Percentiles rank a stretch among this genome's conserved stretches.
These are phyloP conservation scores for Xylariaceae sp. DNA, from an alignment of 2,329 filamentous ascomycete species.

Conservation along the genomic window DNA sequence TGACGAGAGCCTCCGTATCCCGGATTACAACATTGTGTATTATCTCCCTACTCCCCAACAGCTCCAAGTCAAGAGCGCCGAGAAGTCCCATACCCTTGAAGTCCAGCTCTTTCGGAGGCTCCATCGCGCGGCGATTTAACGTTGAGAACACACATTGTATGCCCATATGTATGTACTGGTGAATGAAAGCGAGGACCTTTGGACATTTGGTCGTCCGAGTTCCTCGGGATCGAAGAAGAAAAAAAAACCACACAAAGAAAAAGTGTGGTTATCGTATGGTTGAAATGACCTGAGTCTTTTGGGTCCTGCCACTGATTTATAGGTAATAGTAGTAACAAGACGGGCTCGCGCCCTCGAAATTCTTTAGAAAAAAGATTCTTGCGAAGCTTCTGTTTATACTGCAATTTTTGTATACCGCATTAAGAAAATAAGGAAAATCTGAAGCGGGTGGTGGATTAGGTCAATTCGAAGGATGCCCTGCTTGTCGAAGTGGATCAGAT, in stretches of 20 bases:
- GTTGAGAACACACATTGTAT: background rate
- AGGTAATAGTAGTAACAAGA: conserved; percentile 3
- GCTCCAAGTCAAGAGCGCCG: background rate
- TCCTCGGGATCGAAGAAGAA: too few species aligned
- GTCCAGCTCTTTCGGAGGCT: background rate
- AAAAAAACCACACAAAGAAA: too few species aligned
- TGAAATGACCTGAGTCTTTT: background rate
- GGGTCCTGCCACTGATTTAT: conserved; percentile 6
- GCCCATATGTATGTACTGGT: background rate
- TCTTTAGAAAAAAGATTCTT: conserved; percentile 11
- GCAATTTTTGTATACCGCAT: background rate
- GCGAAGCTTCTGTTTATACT: conserved; percentile 6
- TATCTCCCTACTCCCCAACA: background rate
- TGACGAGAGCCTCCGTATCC: background rate
- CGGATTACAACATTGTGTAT: background rate
- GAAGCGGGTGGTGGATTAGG: background rate
- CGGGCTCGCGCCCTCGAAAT: conserved; percentile 16
- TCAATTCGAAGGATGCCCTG: background rate
- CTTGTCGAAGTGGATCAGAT: conserved; percentile 33
- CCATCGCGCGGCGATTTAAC: conserved; percentile 4
- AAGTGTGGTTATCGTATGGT: background rate
- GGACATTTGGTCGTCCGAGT: too few species aligned
- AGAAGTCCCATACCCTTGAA: background rate
- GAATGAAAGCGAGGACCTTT: too few species aligned
- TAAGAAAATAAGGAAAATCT: conserved; percentile 3